Evolutionary conservation across 139 green algal genomes (phyloP).

Genomic region (Cymbomonas tetramitiformis): DNA sequence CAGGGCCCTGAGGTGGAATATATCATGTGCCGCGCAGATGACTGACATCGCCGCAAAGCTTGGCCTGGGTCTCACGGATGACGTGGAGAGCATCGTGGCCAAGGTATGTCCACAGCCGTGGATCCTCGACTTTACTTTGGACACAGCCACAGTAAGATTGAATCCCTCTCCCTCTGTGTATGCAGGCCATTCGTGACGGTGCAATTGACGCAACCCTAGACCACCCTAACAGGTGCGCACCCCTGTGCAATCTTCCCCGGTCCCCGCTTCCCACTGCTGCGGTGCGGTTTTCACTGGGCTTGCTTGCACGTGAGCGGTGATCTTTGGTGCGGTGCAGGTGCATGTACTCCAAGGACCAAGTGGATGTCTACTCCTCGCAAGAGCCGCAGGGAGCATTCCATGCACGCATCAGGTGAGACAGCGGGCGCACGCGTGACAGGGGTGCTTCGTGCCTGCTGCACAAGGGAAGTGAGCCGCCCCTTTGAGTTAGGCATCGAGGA

Average conservation of each 20-base stretch:
- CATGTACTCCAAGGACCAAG: conserved; percentile 50
- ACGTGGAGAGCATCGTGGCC: conserved; percentile 81
- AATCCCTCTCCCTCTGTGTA: background rate
- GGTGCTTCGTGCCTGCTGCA: too few relatives aligned
- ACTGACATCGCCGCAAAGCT: conserved; percentile 67
- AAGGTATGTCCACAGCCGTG: conserved; percentile 68
- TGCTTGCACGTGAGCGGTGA: background rate
- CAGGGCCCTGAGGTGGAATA: too few relatives aligned
- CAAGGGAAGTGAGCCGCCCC: too few relatives aligned
- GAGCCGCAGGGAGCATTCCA: conserved; percentile 62
- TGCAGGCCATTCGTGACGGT: conserved; percentile 30
- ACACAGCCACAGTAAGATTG: background rate
- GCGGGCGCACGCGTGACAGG: too few relatives aligned
- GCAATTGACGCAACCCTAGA: conserved; percentile 74
- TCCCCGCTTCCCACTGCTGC: background rate
- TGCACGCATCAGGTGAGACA: conserved; percentile 7
- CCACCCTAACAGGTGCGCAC: conserved; percentile 40
- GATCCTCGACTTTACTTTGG: background rate
- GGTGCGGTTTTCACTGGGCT: too few relatives aligned
- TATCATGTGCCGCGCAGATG: too few relatives aligned
- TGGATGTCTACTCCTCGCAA: conserved; percentile 59
- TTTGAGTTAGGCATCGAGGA: too few relatives aligned
- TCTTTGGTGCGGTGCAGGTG: background rate
- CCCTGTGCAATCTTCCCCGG: background rate
- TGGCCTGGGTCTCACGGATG: conserved; percentile 51